Conservation (phyloP, 805 yeast genomes). For the Candida ulmi region DNA sequence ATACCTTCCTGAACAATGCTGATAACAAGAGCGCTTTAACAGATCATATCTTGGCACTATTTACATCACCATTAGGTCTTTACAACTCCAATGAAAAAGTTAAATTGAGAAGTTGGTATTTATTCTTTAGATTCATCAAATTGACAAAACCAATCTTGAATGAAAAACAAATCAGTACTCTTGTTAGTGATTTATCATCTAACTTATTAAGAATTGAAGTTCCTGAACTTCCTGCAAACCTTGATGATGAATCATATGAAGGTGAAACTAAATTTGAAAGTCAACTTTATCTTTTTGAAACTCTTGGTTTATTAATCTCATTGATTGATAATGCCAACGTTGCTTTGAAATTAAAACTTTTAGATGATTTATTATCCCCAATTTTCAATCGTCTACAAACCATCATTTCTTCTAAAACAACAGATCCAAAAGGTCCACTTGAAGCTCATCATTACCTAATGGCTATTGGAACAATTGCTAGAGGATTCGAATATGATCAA, state of each 20-base stretch:
- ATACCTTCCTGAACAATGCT: constrained; percentile 49
- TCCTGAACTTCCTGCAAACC: constrained; percentile 32
- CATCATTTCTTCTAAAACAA: constrained; percentile 43
- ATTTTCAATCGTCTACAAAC: constrained; percentile 65
- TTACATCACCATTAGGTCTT: constrained; percentile 70
- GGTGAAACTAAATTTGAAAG: constrained; percentile 55
- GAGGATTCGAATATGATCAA: constrained; percentile 57
- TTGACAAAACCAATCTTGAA: constrained; percentile 63
- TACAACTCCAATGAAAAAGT: constrained; percentile 72
- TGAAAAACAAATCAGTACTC: constrained; percentile 43
- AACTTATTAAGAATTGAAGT: constrained; percentile 59
- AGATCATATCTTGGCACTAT: constrained; percentile 63
- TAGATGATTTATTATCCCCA: constrained; percentile 70
- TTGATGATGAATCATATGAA: constrained; percentile 46
- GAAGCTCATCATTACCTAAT: constrained; percentile 83
- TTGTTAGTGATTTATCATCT: constrained; percentile 56
- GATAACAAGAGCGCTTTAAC: constrained; percentile 46
- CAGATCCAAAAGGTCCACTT: constrained; percentile 42
- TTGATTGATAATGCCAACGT: constrained; percentile 40
- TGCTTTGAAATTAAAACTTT: constrained; percentile 33
- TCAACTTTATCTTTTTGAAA: constrained; percentile 80
- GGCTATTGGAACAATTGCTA: constrained; percentile 85
- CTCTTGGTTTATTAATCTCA: constrained; percentile 72
- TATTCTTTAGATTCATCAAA: constrained; percentile 78
- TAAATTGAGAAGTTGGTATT: constrained; percentile 83